These are phyloP conservation scores for Vaccinium vitisidaea DNA, from an alignment of 148 eudicot genomes.

Conservation along the genomic window DNA sequence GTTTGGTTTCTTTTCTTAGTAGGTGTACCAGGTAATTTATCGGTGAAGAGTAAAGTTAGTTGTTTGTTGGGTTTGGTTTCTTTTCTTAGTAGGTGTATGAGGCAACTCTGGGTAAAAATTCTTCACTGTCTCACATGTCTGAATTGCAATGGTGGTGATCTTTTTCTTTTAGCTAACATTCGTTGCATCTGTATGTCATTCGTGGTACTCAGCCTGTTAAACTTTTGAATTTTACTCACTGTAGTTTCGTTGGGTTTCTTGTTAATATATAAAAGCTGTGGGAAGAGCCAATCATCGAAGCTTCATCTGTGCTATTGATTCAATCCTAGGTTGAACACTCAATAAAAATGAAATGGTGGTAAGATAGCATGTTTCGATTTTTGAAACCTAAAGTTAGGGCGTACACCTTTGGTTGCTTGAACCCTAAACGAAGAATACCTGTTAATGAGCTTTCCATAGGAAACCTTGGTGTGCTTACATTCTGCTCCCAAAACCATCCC, in stretches of 20 bases:
- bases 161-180: no score
- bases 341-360: neutral
- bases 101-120: no score
- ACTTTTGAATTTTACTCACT: no score
- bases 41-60: neutral
- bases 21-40: no score
- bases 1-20: neutral
- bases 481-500: neutral
- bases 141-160: no score
- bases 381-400: neutral
- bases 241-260: no score
- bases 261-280: no score
- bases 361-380: no score
- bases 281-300: neutral
- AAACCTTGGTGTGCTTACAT: neutral
- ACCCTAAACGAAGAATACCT: neutral
- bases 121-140: no score
- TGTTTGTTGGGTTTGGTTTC: neutral
- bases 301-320: neutral
- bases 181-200: no score
- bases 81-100: neutral
- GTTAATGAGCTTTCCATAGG: neutral
- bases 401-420: neutral
- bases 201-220: no score
- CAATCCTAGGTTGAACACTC: neutral